Conservation (phyloP, 2,329 filamentous ascomycete genomes). For the Penicillium sp. region DNA sequence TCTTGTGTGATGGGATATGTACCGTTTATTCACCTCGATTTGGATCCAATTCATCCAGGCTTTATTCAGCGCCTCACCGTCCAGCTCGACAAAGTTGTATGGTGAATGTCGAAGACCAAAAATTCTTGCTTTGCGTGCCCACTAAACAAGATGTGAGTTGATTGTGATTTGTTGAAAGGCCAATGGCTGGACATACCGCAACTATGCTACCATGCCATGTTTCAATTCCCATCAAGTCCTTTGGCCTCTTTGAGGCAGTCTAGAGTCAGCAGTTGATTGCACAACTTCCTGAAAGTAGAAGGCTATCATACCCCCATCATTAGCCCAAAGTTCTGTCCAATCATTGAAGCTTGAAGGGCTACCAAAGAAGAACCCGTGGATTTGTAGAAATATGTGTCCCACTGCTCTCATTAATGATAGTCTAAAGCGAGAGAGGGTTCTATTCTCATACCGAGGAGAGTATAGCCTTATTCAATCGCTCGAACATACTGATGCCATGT, state of each 20-base stretch:
- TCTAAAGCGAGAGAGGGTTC: not conserved
- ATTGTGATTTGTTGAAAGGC: too few relatives aligned
- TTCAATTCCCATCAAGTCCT: conserved; percentile 17
- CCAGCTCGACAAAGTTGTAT: conserved; percentile 4
- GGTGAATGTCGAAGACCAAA: conserved; percentile 5
- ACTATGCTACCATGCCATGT: conserved; percentile 18
- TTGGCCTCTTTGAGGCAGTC: conserved; percentile 13
- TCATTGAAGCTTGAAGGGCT: conserved; percentile 16
- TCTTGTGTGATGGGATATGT: not conserved
- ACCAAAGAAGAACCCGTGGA: conserved; percentile 4
- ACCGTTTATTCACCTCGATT: conserved; percentile 14
- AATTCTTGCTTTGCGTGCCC: conserved; percentile 15
- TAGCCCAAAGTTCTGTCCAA: conserved; percentile 19
- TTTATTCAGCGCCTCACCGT: conserved; percentile 7
- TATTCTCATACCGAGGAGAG: conserved; percentile 18
- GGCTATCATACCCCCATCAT: conserved; percentile 15
- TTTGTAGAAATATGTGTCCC: conserved; percentile 16
- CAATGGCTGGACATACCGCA: conserved; percentile 7
- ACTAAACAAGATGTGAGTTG: conserved; percentile 2
- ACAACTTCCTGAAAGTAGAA: too few relatives aligned
- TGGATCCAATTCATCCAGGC: conserved; percentile 14
- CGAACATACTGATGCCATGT: conserved; percentile 31
- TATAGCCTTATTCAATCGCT: conserved; percentile 31
- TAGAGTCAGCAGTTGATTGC: not conserved
- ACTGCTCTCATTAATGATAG: conserved; percentile 8